phyloP scores from a whole-genome alignment of 2,329 filamentous ascomycete genomes.

The Coniochaeta sp. region DNA sequence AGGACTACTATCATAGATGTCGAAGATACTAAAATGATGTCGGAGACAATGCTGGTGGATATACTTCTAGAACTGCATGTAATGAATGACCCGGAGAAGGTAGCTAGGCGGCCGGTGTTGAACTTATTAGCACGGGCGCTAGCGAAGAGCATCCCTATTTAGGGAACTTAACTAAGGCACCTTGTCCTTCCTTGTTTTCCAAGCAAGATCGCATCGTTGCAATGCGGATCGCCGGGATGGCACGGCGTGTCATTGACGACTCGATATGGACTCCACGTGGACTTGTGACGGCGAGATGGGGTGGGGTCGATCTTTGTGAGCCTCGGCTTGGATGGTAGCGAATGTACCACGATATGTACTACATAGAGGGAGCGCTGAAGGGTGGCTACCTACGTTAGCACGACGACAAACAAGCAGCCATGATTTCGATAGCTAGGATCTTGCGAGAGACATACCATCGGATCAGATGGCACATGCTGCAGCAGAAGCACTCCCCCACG shows the following conservation, averaged over 20 bases:
- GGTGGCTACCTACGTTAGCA: too few species aligned
- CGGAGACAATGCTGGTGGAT: too few species aligned
- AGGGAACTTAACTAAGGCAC: not conserved
- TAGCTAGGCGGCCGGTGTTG: not conserved
- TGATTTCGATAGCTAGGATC: not conserved
- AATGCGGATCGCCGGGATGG: not conserved
- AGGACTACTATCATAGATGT: too few species aligned
- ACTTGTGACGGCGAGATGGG: not conserved
- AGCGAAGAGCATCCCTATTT: not conserved
- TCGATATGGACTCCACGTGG: too few species aligned
- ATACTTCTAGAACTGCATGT: too few species aligned
- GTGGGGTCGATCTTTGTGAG: not conserved
- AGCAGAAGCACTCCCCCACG: not conserved
- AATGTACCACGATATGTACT: not conserved
- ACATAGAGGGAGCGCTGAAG: too few species aligned
- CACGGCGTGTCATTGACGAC: not conserved
- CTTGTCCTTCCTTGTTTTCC: not conserved
- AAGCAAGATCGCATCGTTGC: not conserved
- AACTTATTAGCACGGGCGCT: not conserved
- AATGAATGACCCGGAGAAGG: not conserved
- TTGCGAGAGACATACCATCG: not conserved
- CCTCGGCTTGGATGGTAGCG: not conserved
- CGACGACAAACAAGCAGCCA: too few species aligned
- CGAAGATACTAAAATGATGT: too few species aligned
- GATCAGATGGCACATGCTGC: not conserved